Percentiles rank a stretch among this genome's conserved stretches.
Conservation (phyloP, 371 early-diverging fungal genomes). For the Actinomortierella ambigua region DNA sequence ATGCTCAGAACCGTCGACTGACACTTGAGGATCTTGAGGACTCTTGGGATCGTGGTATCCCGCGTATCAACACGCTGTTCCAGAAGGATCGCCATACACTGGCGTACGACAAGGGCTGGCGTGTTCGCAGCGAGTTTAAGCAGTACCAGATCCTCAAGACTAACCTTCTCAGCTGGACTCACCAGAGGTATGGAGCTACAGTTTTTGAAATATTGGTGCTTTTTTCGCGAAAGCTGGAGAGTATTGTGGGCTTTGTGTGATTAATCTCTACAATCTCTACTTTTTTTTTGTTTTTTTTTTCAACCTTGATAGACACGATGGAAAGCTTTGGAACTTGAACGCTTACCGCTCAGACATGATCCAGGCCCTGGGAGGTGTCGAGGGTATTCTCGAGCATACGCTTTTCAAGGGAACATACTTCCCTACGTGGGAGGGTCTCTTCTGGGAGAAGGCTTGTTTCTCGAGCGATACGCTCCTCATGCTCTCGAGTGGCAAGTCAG, state of each 20-base stretch:
- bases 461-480: conserved; percentile 47
- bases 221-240: too few relatives aligned
- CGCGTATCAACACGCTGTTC: conserved; percentile 97
- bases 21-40: conserved; percentile 98
- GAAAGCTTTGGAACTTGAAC: conserved; percentile 96
- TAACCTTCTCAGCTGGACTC: conserved; percentile 98
- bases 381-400: conserved; percentile 98
- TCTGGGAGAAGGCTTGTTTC: conserved; percentile 91
- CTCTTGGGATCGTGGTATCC: conserved; percentile 98
- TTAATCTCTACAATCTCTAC: too few relatives aligned
- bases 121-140: conserved; percentile 96
- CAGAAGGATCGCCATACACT: conserved; percentile 96
- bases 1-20: conserved; percentile 92
- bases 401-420: conserved; percentile 98
- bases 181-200: conserved; percentile 48
- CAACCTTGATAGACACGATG: conserved; percentile 80
- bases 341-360: conserved; percentile 99
- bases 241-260: too few relatives aligned
- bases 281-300: background rate
- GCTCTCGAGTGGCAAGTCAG: conserved; percentile 31
- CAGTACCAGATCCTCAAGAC: conserved; percentile 95
- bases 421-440: conserved; percentile 98
- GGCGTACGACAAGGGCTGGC: conserved; percentile 99
- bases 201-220: too few relatives aligned
- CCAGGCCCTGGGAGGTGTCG: conserved; percentile 98